These are phyloP conservation scores for Dimocarpus longan DNA, from an alignment of 345 rosid genomes.

Conservation along the genomic window DNA sequence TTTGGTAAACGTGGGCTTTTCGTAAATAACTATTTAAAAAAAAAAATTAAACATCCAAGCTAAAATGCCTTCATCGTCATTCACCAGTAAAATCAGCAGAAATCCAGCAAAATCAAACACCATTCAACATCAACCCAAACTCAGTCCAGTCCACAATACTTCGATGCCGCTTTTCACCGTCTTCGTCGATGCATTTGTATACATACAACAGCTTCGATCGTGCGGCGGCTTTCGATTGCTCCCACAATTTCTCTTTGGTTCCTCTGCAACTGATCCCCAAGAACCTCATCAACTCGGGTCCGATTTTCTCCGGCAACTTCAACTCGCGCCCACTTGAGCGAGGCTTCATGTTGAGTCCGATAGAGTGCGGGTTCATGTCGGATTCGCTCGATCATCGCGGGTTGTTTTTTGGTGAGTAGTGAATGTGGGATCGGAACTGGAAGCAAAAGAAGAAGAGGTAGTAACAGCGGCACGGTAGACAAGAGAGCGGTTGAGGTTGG, in stretches of 20 bases:
- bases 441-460: constrained; percentile 19
- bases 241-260: constrained; percentile 76
- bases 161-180: constrained; percentile 90
- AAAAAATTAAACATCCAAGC: too few species aligned
- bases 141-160: constrained; percentile 38
- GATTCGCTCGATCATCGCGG: constrained; percentile 48
- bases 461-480: constrained; percentile 52
- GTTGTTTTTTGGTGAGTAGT: constrained; percentile 44
- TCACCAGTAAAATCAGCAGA: too few species aligned
- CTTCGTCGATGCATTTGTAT: constrained; percentile 56
- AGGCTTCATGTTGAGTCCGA: constrained; percentile 87
- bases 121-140: too few species aligned
- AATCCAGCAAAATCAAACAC: too few species aligned
- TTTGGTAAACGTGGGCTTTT: too few species aligned
- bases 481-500: constrained; percentile 77
- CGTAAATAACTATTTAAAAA: too few species aligned
- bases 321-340: constrained; percentile 82
- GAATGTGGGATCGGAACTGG: constrained; percentile 74
- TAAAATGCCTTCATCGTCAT: too few species aligned
- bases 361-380: constrained; percentile 64
- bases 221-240: constrained; percentile 91
- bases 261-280: constrained; percentile 88
- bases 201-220: constrained; percentile 57
- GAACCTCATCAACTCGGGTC: constrained; percentile 55
- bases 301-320: constrained; percentile 49